Evolutionary conservation across 495 filamentous ascomycete species (phyloP), one percentile per base, ranked within the genome.

Genomic region (Penicillium parvum): DNA sequence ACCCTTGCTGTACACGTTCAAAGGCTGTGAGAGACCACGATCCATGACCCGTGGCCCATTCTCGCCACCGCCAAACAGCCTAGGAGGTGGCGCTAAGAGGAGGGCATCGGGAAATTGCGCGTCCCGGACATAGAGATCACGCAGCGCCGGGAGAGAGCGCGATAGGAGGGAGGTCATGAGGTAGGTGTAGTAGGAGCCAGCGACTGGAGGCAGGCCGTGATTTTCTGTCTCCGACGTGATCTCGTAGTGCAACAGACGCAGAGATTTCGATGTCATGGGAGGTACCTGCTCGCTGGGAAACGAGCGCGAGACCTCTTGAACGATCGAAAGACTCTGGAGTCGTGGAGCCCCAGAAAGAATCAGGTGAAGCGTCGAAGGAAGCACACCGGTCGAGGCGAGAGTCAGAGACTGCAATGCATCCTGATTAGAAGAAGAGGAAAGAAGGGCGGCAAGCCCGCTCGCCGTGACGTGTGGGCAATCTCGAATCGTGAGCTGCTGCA

Each of bases 1-100:
- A 18, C 86, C 85, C 65, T 95, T 96, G 60, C 79, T 88, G 62
- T 90, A 95, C 18, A 96, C 79, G 52, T 86, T 79, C 19, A 96
- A 74, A 5, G 78, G 78, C 45, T 85, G 81, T 14, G 47, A 69
- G 57, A 75, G 85, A 49, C 61, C 74, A 34, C 58, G 63, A n/a
- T 55, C 49, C n/a, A 52, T 44, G 7, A 58, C 52, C 48, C 57
- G 65, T 22, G 55, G 63, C 3, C 72, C 57, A 14, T 30, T 49
- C 11, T 64, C 55, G 22, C 61, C 50, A 16, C 61, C 53, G 8
- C 53, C 54, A 40, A 63, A 63, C 10, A 73, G 53, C 17, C 65
- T 51, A 4, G 57, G 63, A 0, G 86, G 85, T 0, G 81, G 81
- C 1, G 79, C 74, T 2, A 89, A 73, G 17, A 86, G 78, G 14